These are phyloP conservation scores for Trichoderma cornu-damae DNA, from an alignment of 2,329 filamentous ascomycete species.

Conservation along the genomic window DNA sequence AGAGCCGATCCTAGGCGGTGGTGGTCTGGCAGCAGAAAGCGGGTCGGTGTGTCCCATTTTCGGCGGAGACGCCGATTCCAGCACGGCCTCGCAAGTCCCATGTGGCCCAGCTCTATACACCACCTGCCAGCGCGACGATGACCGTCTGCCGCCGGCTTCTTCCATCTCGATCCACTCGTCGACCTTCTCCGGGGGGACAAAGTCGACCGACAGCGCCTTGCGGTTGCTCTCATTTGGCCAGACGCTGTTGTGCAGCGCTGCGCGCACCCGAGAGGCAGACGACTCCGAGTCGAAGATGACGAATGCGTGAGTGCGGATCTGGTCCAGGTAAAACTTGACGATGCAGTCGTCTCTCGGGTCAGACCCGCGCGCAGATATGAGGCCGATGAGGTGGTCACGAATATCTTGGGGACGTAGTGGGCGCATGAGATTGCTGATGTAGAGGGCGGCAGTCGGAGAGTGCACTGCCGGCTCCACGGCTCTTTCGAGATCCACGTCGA, in stretches of 20 bases:
- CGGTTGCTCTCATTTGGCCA: conserved; percentile 86
- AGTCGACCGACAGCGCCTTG: conserved; percentile 83
- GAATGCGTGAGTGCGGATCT: conserved; percentile 83
- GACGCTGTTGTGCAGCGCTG: conserved; percentile 67
- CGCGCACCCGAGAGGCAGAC: conserved; percentile 71
- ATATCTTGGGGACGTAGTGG: conserved; percentile 68
- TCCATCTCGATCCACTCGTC: conserved; percentile 70
- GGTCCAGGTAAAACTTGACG: conserved; percentile 70
- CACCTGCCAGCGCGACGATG: conserved; percentile 62
- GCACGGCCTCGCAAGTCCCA: conserved; percentile 49
- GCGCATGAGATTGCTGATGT: conserved; percentile 86
- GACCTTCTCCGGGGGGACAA: conserved; percentile 71
- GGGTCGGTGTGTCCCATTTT: conserved; percentile 20
- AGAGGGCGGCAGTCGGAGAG: conserved; percentile 69
- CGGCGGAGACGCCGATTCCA: conserved; percentile 36
- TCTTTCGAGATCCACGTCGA: conserved; percentile 32
- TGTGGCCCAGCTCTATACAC: conserved; percentile 57
- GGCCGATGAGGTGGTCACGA: conserved; percentile 60
- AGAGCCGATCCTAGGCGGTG: conserved; percentile 21
- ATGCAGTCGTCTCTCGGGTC: conserved; percentile 51
- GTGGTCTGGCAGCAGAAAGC: conserved; percentile 8
- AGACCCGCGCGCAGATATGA: conserved; percentile 52
- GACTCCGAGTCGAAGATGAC: conserved; percentile 63
- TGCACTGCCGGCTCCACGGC: conserved; percentile 57
- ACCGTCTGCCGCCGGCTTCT: conserved; percentile 42